Percentiles rank a stretch among this genome's conserved stretches.
Conservation (phyloP, 257 asterid genomes). For the Solanum bulbocastanum region DNA sequence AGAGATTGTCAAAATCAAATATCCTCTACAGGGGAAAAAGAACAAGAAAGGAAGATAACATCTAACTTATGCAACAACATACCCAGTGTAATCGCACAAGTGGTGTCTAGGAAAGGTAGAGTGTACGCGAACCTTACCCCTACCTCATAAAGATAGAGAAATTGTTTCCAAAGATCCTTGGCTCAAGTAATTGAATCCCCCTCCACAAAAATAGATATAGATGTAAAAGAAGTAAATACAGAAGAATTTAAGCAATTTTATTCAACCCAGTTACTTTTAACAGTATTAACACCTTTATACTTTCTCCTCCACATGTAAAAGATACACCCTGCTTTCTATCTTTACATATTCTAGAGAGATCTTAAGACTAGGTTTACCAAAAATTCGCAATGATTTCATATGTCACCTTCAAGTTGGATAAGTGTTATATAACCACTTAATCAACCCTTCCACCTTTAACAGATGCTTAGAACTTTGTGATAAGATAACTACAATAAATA, state of each 20-base stretch:
- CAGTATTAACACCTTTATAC: background rate
- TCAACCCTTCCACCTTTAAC: background rate
- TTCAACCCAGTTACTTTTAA: background rate
- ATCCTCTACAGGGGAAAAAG: background rate
- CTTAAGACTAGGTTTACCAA: background rate
- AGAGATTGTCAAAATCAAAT: background rate
- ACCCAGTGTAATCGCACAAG: background rate
- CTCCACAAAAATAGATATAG: background rate
- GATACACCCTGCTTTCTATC: background rate
- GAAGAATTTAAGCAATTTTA: background rate
- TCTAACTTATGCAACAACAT: background rate
- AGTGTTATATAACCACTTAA: background rate
- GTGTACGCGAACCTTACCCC: background rate
- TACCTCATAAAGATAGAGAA: background rate
- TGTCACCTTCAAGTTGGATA: background rate
- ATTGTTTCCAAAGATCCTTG: background rate
- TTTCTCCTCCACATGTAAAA: background rate
- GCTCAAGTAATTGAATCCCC: background rate
- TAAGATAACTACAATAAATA: too few relatives aligned
- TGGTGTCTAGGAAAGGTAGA: background rate
- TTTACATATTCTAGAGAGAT: background rate
- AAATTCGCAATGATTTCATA: background rate
- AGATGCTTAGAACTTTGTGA: too few relatives aligned
- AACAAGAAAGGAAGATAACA: background rate
- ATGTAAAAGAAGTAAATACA: background rate